Evolutionary conservation across 208 protist species (phyloP), one percentile per base, ranked within the genome.

Genomic region (Entamoeba invadens): DNA sequence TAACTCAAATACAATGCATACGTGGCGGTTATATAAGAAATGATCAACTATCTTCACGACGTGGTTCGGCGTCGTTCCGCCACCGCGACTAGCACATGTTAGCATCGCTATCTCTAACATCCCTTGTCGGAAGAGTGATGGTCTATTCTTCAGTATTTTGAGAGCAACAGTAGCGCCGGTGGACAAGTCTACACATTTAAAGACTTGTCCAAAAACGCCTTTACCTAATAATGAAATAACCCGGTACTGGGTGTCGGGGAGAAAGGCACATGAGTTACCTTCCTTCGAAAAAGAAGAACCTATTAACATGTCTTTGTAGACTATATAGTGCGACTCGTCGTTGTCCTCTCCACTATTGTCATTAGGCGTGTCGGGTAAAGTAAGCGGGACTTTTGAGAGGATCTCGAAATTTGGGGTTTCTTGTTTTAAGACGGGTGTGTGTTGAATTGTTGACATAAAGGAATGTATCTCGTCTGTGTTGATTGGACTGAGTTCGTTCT

Each of bases 201-300:
- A 68, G n/a, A 98, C 97, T 72, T 98, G 97, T 87, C 98, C 97
- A 94, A 98, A 98, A 0, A 96, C 97, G 21, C 98, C 98, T 47
- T 97, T 96, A 31, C 98, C 98, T 14, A 92, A 46, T 44, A 44
- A 46, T 3, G 44, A 25, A 45, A 44, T 31, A 31, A 92, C 3
- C 6, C 42, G n/a, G 21, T 92, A 92, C 25, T 68, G 14, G 14
- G 50, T 68, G 31, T 68, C n/a, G n/a, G n/a, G n/a, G n/a, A n/a
- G n/a, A n/a, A n/a, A n/a, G n/a, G n/a, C n/a, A n/a, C n/a, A n/a
- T n/a, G n/a, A n/a, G n/a, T n/a, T n/a, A n/a, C n/a, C n/a, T n/a
- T 93, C 46, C 25, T 38, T n/a, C 1, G 12, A 14, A 77, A 18
- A n/a, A 44, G 45, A 25, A 77, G 10, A 45, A 0, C 18, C 45